phyloP scores from a whole-genome alignment of 805 yeast genomes.

The Metschnikowia matae region DNA sequence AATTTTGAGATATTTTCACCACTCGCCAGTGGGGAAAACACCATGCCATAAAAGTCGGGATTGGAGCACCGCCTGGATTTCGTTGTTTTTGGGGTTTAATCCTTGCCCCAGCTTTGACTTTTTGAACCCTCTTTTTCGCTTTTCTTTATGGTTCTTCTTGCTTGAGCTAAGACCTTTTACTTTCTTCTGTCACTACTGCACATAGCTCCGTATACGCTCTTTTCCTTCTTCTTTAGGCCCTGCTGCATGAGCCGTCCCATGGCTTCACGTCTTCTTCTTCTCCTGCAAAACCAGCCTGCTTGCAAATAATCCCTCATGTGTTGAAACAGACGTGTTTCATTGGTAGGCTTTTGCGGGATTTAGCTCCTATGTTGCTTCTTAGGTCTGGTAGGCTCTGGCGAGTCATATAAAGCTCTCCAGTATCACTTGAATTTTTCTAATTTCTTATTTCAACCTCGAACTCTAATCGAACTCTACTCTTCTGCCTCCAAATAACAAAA shows the following conservation, averaged over 20 bases:
- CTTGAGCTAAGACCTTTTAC: background rate
- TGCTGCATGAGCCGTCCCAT: background rate
- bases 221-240: background rate
- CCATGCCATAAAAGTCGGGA: background rate
- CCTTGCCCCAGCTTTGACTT: background rate
- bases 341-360: background rate
- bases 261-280: background rate
- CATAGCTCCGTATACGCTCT: background rate
- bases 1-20: background rate
- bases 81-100: background rate
- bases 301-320: background rate
- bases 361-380: no score
- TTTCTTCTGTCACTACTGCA: background rate
- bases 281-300: background rate
- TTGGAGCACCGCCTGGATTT: background rate
- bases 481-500: no score
- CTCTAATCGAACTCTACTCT: no score
- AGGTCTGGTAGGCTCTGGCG: no score
- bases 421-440: no score
- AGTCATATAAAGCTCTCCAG: no score
- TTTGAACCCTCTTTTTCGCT: background rate
- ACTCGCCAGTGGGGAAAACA: background rate
- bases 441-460: no score
- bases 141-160: background rate
- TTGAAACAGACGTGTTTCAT: background rate